Evolutionary conservation across 495 filamentous ascomycete genomes (phyloP), one percentile per base, ranked within the genome.

Genomic region (Hypoxylon fragiforme): DNA sequence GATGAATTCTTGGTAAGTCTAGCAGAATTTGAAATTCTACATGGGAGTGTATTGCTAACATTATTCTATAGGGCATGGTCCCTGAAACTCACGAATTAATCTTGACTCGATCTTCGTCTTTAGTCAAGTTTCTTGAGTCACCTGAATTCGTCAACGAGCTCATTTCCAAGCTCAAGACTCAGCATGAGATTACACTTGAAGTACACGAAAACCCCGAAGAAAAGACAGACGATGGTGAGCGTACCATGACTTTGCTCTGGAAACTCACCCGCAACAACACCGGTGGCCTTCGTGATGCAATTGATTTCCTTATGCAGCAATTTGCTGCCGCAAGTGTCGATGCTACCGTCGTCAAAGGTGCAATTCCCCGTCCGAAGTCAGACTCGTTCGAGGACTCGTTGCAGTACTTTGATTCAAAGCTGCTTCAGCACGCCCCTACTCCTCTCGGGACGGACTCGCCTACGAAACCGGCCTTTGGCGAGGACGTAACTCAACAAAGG

Each of bases 331-430:
- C 89, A 34, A 88, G 89, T n/a, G 81, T 96, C 26, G 89, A 96
- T 57, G 85, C 86, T 2, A 89, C 81, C 36, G 84, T 89, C 16
- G 85, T 99, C 59, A 95, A 94, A 70, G 94, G 95, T 42, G 86
- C 90, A 11, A 92, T 97, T 54, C 91, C 92, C 0, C 87, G 92
- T 37, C 95, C 94, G 42, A 97, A 97, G 76, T 97, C 94, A 3
- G 94, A 99, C 71, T 96, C 94, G 1, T 99, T 97, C 65, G 94
- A 97, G 64, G 95, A 97, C 54, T 92, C 90, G 32, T 80, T 96
- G 22, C 92, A 90, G 19, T 97, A 90, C 77, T 99, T 99, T 70
- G 87, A 96, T 69, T 94, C 91, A 0, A 97, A 97, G 73, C 75
- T 99, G 24, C 79, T 99, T 26, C 95, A 97, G 70, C 88, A 92